Base-by-base conservation (phyloP, 345 rosid species). In the Eucalyptus regnans region DNA sequence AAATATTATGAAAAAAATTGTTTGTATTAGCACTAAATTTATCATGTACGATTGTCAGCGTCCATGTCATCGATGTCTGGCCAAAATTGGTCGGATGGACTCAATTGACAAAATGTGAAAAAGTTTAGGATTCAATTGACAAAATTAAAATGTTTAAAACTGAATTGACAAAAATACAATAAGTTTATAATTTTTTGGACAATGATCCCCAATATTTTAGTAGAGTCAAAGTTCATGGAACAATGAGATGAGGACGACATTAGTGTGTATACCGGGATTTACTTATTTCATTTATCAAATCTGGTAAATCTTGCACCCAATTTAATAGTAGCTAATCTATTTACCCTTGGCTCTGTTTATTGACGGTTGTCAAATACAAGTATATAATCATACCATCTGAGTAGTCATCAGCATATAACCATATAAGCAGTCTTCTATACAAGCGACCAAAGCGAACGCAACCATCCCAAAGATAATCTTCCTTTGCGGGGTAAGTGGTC, bases 31-130 rank as follows among this genome's bases (percentile, higher is more conserved):
- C 23, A 52, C 23, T 52, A 18, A 52, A 52, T 52, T 52, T 52
- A 3, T 7, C 25, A 52, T 1, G 2, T 52, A 52, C 0, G 0
- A 52, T 2, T 52, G 1, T 52, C 4, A 0, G 1, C 0, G 10
- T 52, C 23, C 10, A 18, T 52, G 58, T 52, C 9, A 52, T 52
- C 0, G 0, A 18, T 52, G 2, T 52, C 0, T 0, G 1, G 23
- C 4, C 58, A 52, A 52, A 52, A 52, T 52, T 52, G 10, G 0
- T 52, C 0, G 0, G 5, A 52, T 52, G 23, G 10, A 52, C 0
- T 52, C 5, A 52, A 52, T 52, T 52, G 2, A 0, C 25, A 52
- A 52, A 52, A 52, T 2, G 1, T 52, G 10, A 52, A 18, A 52
- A 52, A 7, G 2, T 18, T 52, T 52, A 52, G 1, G 0, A 52